Percentiles rank a stretch among this genome's conserved stretches.
These are phyloP conservation scores for Solanum hybrid DNA, from an alignment of 305 asterid genomes.

Conservation along the genomic window DNA sequence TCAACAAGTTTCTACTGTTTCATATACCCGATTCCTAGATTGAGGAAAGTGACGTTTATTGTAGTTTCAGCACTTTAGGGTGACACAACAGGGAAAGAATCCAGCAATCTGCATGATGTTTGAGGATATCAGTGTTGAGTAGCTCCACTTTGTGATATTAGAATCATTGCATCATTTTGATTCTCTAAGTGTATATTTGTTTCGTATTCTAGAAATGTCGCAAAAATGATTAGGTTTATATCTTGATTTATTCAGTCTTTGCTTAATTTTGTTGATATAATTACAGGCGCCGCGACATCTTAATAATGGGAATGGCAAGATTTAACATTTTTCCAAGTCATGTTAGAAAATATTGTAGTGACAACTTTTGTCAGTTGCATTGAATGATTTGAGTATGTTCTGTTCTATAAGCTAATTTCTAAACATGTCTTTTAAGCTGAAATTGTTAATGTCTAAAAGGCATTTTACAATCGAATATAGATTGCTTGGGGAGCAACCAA, in stretches of 20 bases:
- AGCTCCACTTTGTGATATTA: neutral
- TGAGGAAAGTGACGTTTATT: neutral
- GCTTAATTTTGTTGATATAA: neutral
- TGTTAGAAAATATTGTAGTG: neutral
- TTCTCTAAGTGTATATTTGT: neutral
- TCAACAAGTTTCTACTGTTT: slow-evolving; percentile 10
- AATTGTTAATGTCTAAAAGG: neutral
- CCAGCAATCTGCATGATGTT: neutral
- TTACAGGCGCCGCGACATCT: neutral
- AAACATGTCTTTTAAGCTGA: neutral
- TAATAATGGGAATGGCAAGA: neutral
- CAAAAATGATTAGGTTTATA: neutral
- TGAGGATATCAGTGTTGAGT: neutral
- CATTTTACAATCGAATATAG: neutral
- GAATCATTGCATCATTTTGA: neutral
- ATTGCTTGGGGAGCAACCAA: neutral
- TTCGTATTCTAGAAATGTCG: neutral
- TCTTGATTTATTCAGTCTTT: neutral
- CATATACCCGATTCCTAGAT: slow-evolving; percentile 1
- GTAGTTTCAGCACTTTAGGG: neutral
- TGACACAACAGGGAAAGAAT: neutral
- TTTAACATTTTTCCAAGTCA: neutral
- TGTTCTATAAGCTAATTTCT: neutral
- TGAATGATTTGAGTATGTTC: neutral
- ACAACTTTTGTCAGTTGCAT: neutral